Conservation (phyloP, 257 asterid species). For the Primulina eburnea region DNA sequence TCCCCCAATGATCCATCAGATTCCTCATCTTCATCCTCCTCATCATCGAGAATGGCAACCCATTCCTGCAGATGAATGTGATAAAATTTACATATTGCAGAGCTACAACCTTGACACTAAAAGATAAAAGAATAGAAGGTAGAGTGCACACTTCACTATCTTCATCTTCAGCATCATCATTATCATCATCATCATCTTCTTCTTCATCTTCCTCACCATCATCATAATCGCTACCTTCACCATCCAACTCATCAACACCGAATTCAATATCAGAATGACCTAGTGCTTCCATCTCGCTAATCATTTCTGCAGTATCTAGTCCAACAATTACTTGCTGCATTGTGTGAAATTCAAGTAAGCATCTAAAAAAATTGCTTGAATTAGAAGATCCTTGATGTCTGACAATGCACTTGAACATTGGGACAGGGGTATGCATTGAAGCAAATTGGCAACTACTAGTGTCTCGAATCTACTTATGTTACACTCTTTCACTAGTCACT, state of each 20-base stretch:
- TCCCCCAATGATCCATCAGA: constrained; percentile 85
- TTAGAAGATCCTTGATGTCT: neutral
- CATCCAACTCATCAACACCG: constrained; percentile 65
- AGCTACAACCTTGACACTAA: constrained; percentile 15
- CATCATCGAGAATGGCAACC: constrained; percentile 75
- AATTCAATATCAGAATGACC: constrained; percentile 69
- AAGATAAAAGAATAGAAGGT: constrained; percentile 17
- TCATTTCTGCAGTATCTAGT: constrained; percentile 79
- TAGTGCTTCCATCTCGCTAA: constrained; percentile 70
- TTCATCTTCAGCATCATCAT: constrained; percentile 47
- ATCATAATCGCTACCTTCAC: constrained; percentile 65
- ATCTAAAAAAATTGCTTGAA: constrained; percentile 13
- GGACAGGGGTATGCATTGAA: constrained; percentile 12
- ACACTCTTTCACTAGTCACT: constrained; percentile 18
- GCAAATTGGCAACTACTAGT: neutral
- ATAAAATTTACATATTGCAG: constrained; percentile 23
- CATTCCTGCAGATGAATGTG: constrained; percentile 65
- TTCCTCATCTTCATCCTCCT: constrained; percentile 67
- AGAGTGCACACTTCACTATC: constrained; percentile 40
- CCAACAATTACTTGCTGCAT: constrained; percentile 96
- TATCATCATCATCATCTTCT: constrained; percentile 48
- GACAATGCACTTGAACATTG: constrained; percentile 20
- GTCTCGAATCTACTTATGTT: neutral
- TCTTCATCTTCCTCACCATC: constrained; percentile 63
- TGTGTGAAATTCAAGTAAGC: constrained; percentile 34